Evolutionary conservation across 2,329 filamentous ascomycete species (phyloP).

Genomic region (Onygenales sp.): DNA sequence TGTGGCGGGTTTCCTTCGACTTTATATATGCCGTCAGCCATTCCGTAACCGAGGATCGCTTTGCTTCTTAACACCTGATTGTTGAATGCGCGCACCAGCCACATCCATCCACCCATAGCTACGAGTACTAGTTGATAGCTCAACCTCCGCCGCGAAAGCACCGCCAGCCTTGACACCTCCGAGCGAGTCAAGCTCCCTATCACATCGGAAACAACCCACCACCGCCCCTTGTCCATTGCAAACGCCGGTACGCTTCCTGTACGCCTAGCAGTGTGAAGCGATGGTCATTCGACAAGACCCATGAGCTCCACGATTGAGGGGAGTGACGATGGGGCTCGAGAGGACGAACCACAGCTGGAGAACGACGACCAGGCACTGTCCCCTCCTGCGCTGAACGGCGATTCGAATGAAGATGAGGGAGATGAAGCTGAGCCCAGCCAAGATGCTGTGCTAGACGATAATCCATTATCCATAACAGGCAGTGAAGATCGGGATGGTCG

Average conservation of each 20-base stretch:
- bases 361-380: conserved; percentile 25
- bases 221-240: neutral
- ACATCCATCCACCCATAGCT: too few relatives aligned
- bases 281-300: conserved; percentile 45
- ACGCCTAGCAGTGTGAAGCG: conserved; percentile 27
- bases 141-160: neutral
- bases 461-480: conserved; percentile 19
- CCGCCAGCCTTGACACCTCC: neutral
- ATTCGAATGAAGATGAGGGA: conserved; percentile 9
- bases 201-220: neutral
- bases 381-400: neutral
- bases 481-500: conserved; percentile 12
- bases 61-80: too few relatives aligned
- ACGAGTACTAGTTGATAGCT: neutral
- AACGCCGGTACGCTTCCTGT: neutral
- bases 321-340: conserved; percentile 51
- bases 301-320: conserved; percentile 62
- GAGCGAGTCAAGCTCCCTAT: neutral
- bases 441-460: conserved; percentile 14
- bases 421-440: conserved; percentile 6
- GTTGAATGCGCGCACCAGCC: too few relatives aligned
- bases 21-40: too few relatives aligned
- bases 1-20: too few relatives aligned
- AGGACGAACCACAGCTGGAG: conserved; percentile 42
- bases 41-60: too few relatives aligned